Conservation (phyloP, 495 filamentous ascomycete species). For the Darksidea phi region DNA sequence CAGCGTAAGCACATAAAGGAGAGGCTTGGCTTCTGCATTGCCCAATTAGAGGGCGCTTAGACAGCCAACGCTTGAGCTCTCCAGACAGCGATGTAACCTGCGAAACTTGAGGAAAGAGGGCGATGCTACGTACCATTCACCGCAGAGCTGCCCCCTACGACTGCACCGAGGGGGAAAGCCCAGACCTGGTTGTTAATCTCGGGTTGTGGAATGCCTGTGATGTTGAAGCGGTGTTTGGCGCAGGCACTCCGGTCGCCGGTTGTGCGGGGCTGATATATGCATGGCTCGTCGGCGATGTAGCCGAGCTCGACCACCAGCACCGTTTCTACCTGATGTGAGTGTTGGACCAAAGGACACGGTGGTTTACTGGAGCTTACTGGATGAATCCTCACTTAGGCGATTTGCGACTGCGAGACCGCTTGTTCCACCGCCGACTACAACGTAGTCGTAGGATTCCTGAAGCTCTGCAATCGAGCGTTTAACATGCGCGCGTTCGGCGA, state of each 20-base stretch:
- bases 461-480: constrained; percentile 20
- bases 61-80: too few relatives aligned
- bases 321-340: constrained; percentile 12
- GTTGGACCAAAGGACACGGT: not conserved
- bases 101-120: too few relatives aligned
- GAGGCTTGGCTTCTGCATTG: too few relatives aligned
- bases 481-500: constrained; percentile 5
- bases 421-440: constrained; percentile 31
- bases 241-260: not conserved
- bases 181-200: constrained; percentile 2
- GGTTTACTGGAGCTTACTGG: constrained; percentile 1
- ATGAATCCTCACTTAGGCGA: constrained; percentile 25
- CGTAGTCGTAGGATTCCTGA: constrained; percentile 25
- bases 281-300: constrained; percentile 22
- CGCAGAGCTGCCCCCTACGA: constrained; percentile 22
- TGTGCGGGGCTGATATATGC: constrained; percentile 11
- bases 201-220: constrained; percentile 18
- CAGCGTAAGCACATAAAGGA: not conserved
- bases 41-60: not conserved
- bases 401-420: constrained; percentile 23
- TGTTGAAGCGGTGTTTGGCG: constrained; percentile 20
- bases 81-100: too few relatives aligned
- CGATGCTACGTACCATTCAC: constrained; percentile 15
- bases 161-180: not conserved
- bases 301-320: constrained; percentile 31